phyloP scores from a whole-genome alignment of 176 grass and related monocot genomes.

The Puya raimondii region DNA sequence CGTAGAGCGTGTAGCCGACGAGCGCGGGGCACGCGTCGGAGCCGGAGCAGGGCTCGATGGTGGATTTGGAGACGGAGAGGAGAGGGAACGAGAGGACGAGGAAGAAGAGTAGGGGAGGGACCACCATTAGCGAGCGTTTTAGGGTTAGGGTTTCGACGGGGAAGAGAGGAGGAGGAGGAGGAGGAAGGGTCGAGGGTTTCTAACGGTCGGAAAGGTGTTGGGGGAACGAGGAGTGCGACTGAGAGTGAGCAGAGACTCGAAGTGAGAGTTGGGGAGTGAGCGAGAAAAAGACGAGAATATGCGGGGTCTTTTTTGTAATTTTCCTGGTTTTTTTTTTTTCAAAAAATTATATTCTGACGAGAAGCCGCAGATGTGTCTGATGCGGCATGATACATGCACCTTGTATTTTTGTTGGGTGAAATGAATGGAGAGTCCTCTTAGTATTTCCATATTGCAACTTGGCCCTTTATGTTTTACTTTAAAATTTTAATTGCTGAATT shows the following conservation, averaged over 20 bases:
- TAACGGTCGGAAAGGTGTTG: constrained; percentile 15
- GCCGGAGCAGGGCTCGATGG: constrained; percentile 79
- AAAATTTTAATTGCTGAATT: no score
- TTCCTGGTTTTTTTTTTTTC: no score
- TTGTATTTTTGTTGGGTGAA: no score
- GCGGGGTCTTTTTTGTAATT: neutral
- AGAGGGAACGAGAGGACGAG: constrained; percentile 13
- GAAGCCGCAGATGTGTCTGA: neutral
- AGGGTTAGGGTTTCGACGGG: rapidly evolving
- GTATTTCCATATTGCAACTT: no score
- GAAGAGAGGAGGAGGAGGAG: neutral
- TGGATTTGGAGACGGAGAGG: constrained; percentile 65
- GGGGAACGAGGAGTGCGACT: constrained; percentile 2
- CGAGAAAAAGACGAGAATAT: constrained; percentile 16
- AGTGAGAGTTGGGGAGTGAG: constrained; percentile 19
- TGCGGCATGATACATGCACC: no score
- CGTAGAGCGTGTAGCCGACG: constrained; percentile 87
- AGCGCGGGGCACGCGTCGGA: constrained; percentile 64
- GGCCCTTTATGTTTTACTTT: no score
- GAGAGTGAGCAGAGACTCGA: neutral
- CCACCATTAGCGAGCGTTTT: neutral
- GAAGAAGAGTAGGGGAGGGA: constrained; percentile 9
- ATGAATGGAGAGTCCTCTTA: no score
- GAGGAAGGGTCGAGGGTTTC: neutral
- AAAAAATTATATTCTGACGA: neutral